Evolutionary conservation across 2,329 filamentous ascomycete species (phyloP).

Genomic region (Neonectria sp.): DNA sequence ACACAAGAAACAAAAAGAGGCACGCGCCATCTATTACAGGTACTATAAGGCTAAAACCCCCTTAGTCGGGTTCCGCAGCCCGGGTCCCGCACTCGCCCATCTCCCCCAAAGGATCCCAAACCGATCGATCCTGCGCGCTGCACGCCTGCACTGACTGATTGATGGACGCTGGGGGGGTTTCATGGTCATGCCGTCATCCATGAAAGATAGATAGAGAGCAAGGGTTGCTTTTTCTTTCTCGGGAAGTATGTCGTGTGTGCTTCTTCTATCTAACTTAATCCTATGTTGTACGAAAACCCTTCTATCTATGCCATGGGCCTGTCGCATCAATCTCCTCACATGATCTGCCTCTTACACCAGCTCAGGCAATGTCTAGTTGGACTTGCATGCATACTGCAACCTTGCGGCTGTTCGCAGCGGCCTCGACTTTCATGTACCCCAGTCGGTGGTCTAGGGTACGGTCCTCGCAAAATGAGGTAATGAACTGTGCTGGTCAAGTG

Average conservation of each 20-base stretch:
- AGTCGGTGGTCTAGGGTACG: background rate
- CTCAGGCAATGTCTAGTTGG: background rate
- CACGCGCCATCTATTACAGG: conserved; percentile 21
- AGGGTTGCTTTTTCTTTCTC: background rate
- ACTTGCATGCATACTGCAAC: background rate
- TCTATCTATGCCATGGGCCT: background rate
- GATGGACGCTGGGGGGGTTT: background rate
- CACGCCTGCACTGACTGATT: conserved; percentile 2
- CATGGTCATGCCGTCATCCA: background rate
- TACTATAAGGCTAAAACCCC: background rate
- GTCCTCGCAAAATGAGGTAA: background rate
- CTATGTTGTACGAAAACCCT: background rate
- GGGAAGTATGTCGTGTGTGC: background rate
- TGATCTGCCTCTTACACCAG: conserved; percentile 1
- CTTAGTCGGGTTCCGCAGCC: conserved; percentile 5
- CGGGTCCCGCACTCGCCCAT: conserved; percentile 9
- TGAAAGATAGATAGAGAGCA: no score
- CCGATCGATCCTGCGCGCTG: conserved; percentile 10
- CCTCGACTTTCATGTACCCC: background rate
- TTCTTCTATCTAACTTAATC: background rate
- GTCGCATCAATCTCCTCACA: conserved; percentile 3
- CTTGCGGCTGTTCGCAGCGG: background rate
- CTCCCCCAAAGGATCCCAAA: conserved; percentile 4
- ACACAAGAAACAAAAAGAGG: background rate
- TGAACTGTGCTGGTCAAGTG: no score